Evolutionary conservation across 306 rosid species (phyloP).

Genomic region (Rubus parviflorus): DNA sequence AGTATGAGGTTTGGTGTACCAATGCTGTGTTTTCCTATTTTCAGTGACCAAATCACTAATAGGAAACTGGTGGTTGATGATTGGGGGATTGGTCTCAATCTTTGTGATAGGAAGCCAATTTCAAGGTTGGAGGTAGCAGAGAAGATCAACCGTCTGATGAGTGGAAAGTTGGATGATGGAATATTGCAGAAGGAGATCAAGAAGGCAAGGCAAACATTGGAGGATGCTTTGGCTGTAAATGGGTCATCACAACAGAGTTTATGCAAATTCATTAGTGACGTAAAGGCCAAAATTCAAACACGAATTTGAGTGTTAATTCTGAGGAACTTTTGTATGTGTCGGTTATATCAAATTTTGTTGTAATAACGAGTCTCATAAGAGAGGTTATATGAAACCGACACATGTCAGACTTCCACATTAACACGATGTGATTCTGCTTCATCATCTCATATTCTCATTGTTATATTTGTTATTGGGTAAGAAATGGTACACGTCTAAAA

Average conservation of each 20-base stretch:
- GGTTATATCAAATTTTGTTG: not conserved
- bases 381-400: not conserved
- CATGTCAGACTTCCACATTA: not conserved
- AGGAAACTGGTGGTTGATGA: conserved; percentile 41
- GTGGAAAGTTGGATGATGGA: conserved; percentile 19
- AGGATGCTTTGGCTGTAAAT: conserved; percentile 1
- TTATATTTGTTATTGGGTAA: not conserved
- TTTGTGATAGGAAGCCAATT: conserved; percentile 28
- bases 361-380: not conserved
- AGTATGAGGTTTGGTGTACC: conserved; percentile 37
- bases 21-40: conserved; percentile 31
- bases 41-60: conserved; percentile 32
- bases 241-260: conserved; percentile 29
- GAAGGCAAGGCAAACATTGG: conserved; percentile 5
- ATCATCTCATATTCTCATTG: not conserved
- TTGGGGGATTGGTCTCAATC: conserved; percentile 38
- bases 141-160: conserved; percentile 30
- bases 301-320: not conserved
- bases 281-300: conserved; percentile 24
- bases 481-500: not conserved
- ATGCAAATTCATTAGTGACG: conserved; percentile 17
- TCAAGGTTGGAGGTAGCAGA: conserved; percentile 22
- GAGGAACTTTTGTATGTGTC: not conserved
- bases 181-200: conserved; percentile 20
- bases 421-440: not conserved